phyloP scores from a whole-genome alignment of 1,284 basidiomycete genomes.

The Golubevia sp. region DNA sequence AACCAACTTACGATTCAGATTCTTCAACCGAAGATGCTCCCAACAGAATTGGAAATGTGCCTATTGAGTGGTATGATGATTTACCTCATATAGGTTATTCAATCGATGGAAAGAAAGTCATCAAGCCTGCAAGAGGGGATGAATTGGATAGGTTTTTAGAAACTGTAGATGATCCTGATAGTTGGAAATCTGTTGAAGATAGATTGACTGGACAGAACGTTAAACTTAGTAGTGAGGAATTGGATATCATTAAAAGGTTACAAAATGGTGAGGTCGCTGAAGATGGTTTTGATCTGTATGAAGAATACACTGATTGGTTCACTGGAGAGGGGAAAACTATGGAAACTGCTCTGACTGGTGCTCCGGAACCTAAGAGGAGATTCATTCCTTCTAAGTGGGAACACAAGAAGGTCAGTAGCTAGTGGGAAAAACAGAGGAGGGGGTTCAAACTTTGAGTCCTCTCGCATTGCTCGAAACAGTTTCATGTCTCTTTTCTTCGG shows the following conservation, averaged over 20 bases:
- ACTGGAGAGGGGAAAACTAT: constrained; percentile 51
- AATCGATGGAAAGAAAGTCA: constrained; percentile 55
- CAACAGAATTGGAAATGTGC: constrained; percentile 59
- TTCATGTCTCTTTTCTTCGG: constrained; percentile 1
- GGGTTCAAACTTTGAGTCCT: no score
- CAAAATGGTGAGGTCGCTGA: constrained; percentile 58
- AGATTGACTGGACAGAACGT: constrained; percentile 48
- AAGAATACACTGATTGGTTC: constrained; percentile 55
- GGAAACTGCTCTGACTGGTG: constrained; percentile 41
- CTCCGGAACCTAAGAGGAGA: constrained; percentile 58
- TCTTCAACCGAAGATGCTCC: constrained; percentile 56
- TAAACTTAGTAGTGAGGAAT: constrained; percentile 51
- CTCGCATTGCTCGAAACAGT: background rate
- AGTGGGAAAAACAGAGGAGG: no score
- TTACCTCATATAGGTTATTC: constrained; percentile 60
- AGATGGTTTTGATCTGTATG: constrained; percentile 56
- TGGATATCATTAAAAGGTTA: constrained; percentile 57
- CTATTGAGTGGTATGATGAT: constrained; percentile 60
- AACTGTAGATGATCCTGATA: constrained; percentile 57
- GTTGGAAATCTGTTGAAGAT: constrained; percentile 56
- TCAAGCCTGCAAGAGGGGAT: constrained; percentile 55
- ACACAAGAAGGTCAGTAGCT: constrained; percentile 53
- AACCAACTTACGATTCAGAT: constrained; percentile 56
- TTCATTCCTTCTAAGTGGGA: constrained; percentile 61
- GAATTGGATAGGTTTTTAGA: constrained; percentile 59